Conservation (phyloP, 257 asterid genomes). For the Nicotiana noctiflora region DNA sequence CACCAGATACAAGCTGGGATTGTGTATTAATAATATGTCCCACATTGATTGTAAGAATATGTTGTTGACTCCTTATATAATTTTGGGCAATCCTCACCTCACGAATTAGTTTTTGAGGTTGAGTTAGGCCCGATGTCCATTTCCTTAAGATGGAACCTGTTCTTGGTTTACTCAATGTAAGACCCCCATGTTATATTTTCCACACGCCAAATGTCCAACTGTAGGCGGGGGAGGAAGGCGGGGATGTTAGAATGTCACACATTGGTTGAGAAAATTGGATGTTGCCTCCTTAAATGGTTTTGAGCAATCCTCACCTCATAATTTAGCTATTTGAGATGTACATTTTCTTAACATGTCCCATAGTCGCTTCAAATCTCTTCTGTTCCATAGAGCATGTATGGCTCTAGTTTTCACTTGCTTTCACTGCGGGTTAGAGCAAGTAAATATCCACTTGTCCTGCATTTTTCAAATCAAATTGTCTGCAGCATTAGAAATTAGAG, state of each 20-base stretch:
- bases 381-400: neutral
- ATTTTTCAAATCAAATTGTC: neutral
- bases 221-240: no score
- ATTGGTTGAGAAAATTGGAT: neutral
- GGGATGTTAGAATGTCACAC: neutral
- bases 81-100: neutral
- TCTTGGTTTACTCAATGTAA: neutral
- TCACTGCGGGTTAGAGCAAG: neutral
- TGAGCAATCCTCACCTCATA: neutral
- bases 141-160: neutral
- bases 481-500: neutral
- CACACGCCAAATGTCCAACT: neutral
- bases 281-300: neutral
- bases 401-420: neutral
- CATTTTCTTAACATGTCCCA: neutral
- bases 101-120: neutral
- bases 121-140: neutral
- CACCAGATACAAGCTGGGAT: constrained; percentile 2
- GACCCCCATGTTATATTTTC: neutral
- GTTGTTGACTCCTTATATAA: neutral
- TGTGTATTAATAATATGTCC: neutral
- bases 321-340: neutral
- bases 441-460: neutral
- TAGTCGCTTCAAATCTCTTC: neutral
- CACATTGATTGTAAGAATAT: neutral